Conservation (phyloP, 345 rosid species). For the Rhizophora apiculata region DNA sequence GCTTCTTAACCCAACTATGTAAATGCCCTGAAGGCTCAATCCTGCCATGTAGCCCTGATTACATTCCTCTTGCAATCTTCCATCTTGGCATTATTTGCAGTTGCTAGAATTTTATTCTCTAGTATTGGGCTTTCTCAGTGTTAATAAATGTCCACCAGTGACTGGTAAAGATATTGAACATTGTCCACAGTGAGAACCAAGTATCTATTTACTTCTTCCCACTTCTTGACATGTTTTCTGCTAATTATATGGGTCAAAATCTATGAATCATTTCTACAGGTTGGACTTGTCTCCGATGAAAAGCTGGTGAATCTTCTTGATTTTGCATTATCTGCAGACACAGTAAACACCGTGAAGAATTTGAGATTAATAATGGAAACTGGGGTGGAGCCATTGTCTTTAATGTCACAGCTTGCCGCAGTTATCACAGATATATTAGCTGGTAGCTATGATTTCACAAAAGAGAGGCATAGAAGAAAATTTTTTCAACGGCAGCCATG, state of each 20-base stretch:
- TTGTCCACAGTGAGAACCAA: background rate
- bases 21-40: background rate
- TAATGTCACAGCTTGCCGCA: constrained; percentile 99
- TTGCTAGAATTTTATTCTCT: constrained; percentile 1
- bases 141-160: background rate
- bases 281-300: constrained; percentile 93
- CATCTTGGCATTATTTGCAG: background rate
- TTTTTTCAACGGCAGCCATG: constrained; percentile 77
- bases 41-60: background rate
- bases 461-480: constrained; percentile 65
- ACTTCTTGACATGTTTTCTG: background rate
- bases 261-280: constrained; percentile 42
- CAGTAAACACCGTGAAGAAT: constrained; percentile 92
- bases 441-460: constrained; percentile 80
- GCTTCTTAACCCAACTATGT: background rate
- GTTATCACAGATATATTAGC: constrained; percentile 92
- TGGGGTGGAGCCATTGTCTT: constrained; percentile 86
- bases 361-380: constrained; percentile 88
- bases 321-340: constrained; percentile 96
- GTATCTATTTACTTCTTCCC: background rate
- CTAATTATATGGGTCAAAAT: too few relatives aligned
- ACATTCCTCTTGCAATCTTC: background rate
- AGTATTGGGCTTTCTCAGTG: background rate
- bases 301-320: constrained; percentile 97
- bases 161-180: background rate